Base-by-base conservation (phyloP, 192 early-diverging fungal species). In the Entomortierella parvispora region DNA sequence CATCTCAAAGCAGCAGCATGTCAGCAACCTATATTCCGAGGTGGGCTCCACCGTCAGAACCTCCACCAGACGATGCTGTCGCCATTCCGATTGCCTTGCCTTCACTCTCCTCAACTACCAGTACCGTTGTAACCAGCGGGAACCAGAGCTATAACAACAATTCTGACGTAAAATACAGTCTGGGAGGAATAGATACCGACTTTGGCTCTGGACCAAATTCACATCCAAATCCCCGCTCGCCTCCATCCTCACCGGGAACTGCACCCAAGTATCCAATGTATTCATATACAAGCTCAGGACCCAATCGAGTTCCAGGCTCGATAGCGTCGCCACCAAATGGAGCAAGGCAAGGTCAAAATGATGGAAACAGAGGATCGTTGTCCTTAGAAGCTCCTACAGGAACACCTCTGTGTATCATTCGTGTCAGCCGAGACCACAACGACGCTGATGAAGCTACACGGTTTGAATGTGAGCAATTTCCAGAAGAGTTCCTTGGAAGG, bases 351-450 rank as follows among this genome's bases (percentile, higher is more conserved):
- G n/a, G n/a, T n/a, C n/a, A n/a, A n/a, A n/a, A n/a, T n/a, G n/a
- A n/a, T 11, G 54, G 20, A 22, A 18, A 42, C 42, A 15, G 57
- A 33, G 32, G 34, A 58, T 40, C 57, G 18, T 44, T 22, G 32
- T n/a, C n/a, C n/a, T n/a, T 46, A 1, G 62, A 65, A n/a, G 54
- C 14, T 33, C 70, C 74, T 5, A 68, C 61, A 12, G 74, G 74
- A 6, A 63, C 40, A 14, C 65, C 74, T 0, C 53, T 53, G 17
- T 68, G 54, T 37, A 64, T 77, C 4, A 65, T 77, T 15, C 64
- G 74, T n/a, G 50, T 77, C 20, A 65, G 68, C 48, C 40, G 74
- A 11, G 74, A 77, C 61, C 74, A 77, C 33, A 40, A 64, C 29
- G 14, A 51, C 20, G 74, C 45, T 17, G 74, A 77, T 22, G 59